Conservation (phyloP, 2,329 filamentous ascomycete species). For the Diatrype stigma region DNA sequence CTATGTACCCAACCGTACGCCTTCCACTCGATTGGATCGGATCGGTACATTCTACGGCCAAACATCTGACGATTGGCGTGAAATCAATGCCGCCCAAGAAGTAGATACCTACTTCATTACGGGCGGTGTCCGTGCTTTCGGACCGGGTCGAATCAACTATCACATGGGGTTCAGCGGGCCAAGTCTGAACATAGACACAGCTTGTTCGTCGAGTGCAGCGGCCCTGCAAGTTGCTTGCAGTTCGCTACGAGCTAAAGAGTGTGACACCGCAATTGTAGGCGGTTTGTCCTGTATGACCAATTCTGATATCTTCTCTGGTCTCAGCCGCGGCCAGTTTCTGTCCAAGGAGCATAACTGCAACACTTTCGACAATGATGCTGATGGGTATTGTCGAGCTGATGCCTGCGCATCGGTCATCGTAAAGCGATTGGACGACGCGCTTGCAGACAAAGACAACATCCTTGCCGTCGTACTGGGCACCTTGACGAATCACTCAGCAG, state of each 20-base stretch:
- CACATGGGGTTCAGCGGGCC: slow-evolving; percentile 37
- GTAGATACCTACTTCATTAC: slow-evolving; percentile 54
- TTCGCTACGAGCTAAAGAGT: slow-evolving; percentile 70
- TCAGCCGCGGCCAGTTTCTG: slow-evolving; percentile 74
- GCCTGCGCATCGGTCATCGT: slow-evolving; percentile 70
- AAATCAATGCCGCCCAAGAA: slow-evolving; percentile 68
- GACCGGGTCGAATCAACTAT: slow-evolving; percentile 45
- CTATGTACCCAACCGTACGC: slow-evolving; percentile 69
- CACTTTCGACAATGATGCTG: slow-evolving; percentile 75
- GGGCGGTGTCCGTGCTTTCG: slow-evolving; percentile 47
- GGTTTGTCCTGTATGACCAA: slow-evolving; percentile 77
- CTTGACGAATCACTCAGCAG: slow-evolving; percentile 76
- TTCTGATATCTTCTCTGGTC: slow-evolving; percentile 72
- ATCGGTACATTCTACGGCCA: slow-evolving; percentile 74
- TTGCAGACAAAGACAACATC: slow-evolving; percentile 71
- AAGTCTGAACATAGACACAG: slow-evolving; percentile 35
- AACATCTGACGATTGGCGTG: slow-evolving; percentile 74
- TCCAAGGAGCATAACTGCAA: slow-evolving; percentile 74
- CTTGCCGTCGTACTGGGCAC: slow-evolving; percentile 73
- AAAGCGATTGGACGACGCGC: slow-evolving; percentile 75
- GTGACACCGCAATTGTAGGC: slow-evolving; percentile 76
- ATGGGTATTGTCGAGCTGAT: slow-evolving; percentile 80
- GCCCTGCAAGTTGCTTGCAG: slow-evolving; percentile 52
- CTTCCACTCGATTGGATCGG: slow-evolving; percentile 58
- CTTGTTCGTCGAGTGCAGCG: slow-evolving; percentile 35